Percentiles rank a stretch among this genome's conserved stretches.
phyloP scores from a whole-genome alignment of 2,329 filamentous ascomycete genomes.

The Fusarium keratoplasticum region DNA sequence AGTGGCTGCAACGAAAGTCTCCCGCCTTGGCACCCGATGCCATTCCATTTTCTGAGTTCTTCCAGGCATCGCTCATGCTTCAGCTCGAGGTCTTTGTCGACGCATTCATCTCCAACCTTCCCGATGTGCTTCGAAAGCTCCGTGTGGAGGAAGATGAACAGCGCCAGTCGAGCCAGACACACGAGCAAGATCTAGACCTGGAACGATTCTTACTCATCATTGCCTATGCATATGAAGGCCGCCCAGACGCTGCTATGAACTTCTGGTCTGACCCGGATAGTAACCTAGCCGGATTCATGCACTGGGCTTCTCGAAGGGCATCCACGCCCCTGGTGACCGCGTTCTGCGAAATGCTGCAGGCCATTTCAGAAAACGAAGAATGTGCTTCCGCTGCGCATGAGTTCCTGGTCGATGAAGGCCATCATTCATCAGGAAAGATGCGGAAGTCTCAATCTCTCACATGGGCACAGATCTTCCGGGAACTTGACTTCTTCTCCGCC shows the following conservation, averaged over 20 bases:
- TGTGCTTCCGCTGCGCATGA: slow-evolving; percentile 88
- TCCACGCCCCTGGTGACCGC: slow-evolving; percentile 96
- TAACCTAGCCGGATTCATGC: slow-evolving; percentile 92
- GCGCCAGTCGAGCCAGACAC: slow-evolving; percentile 72
- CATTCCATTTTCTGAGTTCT: slow-evolving; percentile 75
- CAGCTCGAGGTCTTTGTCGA: slow-evolving; percentile 90
- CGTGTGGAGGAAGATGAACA: slow-evolving; percentile 93
- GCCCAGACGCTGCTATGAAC: slow-evolving; percentile 83
- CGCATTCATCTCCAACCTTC: slow-evolving; percentile 94
- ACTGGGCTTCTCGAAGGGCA: slow-evolving; percentile 95
- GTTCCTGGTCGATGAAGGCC: slow-evolving; percentile 89
- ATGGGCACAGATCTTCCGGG: slow-evolving; percentile 92
- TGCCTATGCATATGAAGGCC: slow-evolving; percentile 88
- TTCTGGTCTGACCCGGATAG: slow-evolving; percentile 96
- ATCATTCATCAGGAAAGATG: slow-evolving; percentile 79
- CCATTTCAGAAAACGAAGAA: slow-evolving; percentile 83
- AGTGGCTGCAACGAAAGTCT: slow-evolving; percentile 85
- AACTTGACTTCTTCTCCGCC: slow-evolving; percentile 85
- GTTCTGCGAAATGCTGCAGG: slow-evolving; percentile 95
- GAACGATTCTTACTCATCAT: slow-evolving; percentile 94
- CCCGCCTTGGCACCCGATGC: slow-evolving; percentile 75
- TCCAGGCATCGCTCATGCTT: slow-evolving; percentile 79
- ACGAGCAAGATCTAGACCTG: slow-evolving; percentile 78
- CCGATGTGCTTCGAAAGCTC: slow-evolving; percentile 87
- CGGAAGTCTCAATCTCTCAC: slow-evolving; percentile 86